Evolutionary conservation across 2,329 filamentous ascomycete genomes (phyloP), one percentile per base, ranked within the genome.

Genomic region (Neophaeococcomyces mojaviensis): DNA sequence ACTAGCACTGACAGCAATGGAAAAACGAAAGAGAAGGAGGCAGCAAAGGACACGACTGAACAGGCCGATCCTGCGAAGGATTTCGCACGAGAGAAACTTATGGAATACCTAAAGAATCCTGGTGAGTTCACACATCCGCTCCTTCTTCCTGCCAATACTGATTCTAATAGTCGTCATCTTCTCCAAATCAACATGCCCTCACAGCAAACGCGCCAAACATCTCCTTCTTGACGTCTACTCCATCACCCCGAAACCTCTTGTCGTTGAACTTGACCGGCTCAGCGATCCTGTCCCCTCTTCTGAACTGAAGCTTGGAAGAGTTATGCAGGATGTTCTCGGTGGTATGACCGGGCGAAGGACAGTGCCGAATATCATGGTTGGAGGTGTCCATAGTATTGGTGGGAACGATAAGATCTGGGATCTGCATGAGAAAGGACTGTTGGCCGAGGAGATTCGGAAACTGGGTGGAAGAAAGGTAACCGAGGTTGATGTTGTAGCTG

Each of bases 131-230:
- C 34, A n/a, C 20, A 32, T 46, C 20, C 31, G 30, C 28, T 47
- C 44, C 12, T 6, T 9, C 15, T 15, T n/a, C 19, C 19, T 32
- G 16, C 9, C 32, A 53, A 47, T n/a, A 26, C 51, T 58, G 49
- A 58, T 19, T 6, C 54, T 28, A 28, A 5, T 28, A 92, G 88
- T 97, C 49, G 86, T 96, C 63, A 87, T 98, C 58, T 97, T 97
- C 70, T 95, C 88, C 53, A 97, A 98, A 67, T 79, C 85, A 1
- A 95, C 90, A 68, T 98, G 92, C 65, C 88, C 85, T 1, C 83
- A 78, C 68, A 96, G 88, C 42, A 84, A 81, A 61, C 81, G 80
- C 56, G 92, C 92, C 37, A 98, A 98, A 68, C 73, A 74, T 35
- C 77, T 97, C 46, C 77, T 98, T 33, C 78, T 95, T 34, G 79